Evolutionary conservation across 2,329 filamentous ascomycete species (phyloP).

Genomic region (Helminthosporium solani): DNA sequence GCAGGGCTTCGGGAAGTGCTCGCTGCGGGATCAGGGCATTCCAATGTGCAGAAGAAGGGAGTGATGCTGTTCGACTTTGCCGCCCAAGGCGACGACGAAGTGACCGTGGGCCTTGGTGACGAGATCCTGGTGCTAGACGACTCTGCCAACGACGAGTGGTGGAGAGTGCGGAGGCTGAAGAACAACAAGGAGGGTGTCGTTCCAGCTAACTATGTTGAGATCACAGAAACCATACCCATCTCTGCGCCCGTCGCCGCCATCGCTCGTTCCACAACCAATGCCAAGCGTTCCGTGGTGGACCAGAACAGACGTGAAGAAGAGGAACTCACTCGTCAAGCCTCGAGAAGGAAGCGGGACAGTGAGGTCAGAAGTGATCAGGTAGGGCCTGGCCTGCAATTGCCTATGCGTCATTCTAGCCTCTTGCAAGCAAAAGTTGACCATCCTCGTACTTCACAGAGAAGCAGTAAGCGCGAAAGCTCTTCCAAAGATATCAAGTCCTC

Average conservation of each 20-base stretch:
- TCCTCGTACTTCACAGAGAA: constrained; percentile 70
- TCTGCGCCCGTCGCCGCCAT: constrained; percentile 49
- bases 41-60: constrained; percentile 71
- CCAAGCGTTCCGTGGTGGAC: constrained; percentile 69
- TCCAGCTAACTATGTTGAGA: constrained; percentile 92
- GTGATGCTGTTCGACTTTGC: constrained; percentile 92
- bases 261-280: constrained; percentile 57
- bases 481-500: constrained; percentile 54
- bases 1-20: constrained; percentile 83
- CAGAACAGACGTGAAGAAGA: constrained; percentile 79
- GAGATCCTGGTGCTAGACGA: constrained; percentile 91
- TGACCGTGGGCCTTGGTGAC: constrained; percentile 85
- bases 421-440: constrained; percentile 65
- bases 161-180: constrained; percentile 87
- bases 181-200: constrained; percentile 95
- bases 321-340: constrained; percentile 76
- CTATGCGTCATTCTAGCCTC: constrained; percentile 78
- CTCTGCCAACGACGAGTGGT: constrained; percentile 94
- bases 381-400: constrained; percentile 74
- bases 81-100: constrained; percentile 94
- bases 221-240: constrained; percentile 66
- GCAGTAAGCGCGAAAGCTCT: constrained; percentile 68
- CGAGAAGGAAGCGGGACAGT: constrained; percentile 62
- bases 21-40: constrained; percentile 68
- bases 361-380: constrained; percentile 65